These are phyloP conservation scores for Lecanoromycetidae sp. DNA, from an alignment of 2,329 filamentous ascomycete genomes.

Conservation along the genomic window DNA sequence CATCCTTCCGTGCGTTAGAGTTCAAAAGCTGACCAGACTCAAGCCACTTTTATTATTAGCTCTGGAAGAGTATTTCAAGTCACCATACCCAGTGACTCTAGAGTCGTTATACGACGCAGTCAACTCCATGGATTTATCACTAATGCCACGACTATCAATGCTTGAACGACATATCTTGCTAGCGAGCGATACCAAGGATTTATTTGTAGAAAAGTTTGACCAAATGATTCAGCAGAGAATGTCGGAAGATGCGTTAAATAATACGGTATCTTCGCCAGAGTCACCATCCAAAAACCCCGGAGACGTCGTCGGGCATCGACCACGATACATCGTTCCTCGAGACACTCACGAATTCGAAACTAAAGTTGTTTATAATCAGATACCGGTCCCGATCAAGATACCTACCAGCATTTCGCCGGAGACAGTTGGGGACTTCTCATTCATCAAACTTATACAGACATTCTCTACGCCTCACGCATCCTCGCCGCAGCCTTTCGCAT, in stretches of 20 bases:
- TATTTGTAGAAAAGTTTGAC: constrained; percentile 97
- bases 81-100: constrained; percentile 75
- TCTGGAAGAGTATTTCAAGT: constrained; percentile 93
- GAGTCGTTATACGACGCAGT: constrained; percentile 81
- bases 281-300: constrained; percentile 50
- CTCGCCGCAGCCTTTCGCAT: constrained; percentile 67
- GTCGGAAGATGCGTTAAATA: constrained; percentile 44
- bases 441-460: constrained; percentile 93
- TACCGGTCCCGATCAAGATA: constrained; percentile 92
- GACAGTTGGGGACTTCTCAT: constrained; percentile 92
- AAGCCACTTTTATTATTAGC: constrained; percentile 80
- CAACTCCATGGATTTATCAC: constrained; percentile 90
- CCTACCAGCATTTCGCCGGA: constrained; percentile 88
- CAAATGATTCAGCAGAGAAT: constrained; percentile 79
- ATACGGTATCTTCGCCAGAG: constrained; percentile 26
- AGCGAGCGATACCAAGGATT: constrained; percentile 82
- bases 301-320: constrained; percentile 45
- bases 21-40: constrained; percentile 1
- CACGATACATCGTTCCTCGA: constrained; percentile 64
- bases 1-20: constrained; percentile 15
- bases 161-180: constrained; percentile 80
- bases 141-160: constrained; percentile 74
- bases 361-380: constrained; percentile 87
- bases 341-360: constrained; percentile 98
- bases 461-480: constrained; percentile 77